Percentiles rank a stretch among this genome's conserved stretches.
phyloP scores from a whole-genome alignment of 257 asterid species.

The Plectranthus barbatus region DNA sequence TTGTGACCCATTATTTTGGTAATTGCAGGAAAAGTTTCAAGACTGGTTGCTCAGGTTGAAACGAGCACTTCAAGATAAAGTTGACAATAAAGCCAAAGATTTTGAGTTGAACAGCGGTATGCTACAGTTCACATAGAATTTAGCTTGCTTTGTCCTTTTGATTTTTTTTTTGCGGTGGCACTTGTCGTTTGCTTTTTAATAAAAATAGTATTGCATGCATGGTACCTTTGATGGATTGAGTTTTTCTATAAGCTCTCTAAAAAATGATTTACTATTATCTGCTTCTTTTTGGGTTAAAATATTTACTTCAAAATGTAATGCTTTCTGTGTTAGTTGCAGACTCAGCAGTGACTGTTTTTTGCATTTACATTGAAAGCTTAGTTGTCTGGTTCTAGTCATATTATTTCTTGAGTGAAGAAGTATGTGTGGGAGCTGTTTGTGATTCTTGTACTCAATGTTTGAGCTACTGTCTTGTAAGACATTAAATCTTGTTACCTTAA shows the following conservation, averaged over 20 bases:
- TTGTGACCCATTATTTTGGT: background rate
- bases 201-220: background rate
- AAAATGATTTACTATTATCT: background rate
- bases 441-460: background rate
- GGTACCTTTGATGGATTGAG: background rate
- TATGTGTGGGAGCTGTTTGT: background rate
- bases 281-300: background rate
- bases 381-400: background rate
- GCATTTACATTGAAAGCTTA: background rate
- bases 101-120: slow-evolving; percentile 60
- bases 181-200: background rate
- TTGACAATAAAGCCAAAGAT: slow-evolving; percentile 32
- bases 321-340: background rate
- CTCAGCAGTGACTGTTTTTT: background rate
- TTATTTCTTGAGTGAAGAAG: background rate
- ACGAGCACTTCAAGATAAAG: slow-evolving; percentile 58
- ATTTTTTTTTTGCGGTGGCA: background rate
- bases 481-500: background rate
- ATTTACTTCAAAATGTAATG: background rate
- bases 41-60: slow-evolving; percentile 66
- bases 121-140: slow-evolving; percentile 13
- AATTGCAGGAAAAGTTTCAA: slow-evolving; percentile 75
- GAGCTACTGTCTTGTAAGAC: background rate
- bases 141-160: slow-evolving; percentile 1
- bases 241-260: slow-evolving; percentile 1